Percentiles rank a stretch among this genome's conserved stretches.
Evolutionary conservation across 2,329 filamentous ascomycete species (phyloP).

Genomic region (Neopestalotiopsis rosae): DNA sequence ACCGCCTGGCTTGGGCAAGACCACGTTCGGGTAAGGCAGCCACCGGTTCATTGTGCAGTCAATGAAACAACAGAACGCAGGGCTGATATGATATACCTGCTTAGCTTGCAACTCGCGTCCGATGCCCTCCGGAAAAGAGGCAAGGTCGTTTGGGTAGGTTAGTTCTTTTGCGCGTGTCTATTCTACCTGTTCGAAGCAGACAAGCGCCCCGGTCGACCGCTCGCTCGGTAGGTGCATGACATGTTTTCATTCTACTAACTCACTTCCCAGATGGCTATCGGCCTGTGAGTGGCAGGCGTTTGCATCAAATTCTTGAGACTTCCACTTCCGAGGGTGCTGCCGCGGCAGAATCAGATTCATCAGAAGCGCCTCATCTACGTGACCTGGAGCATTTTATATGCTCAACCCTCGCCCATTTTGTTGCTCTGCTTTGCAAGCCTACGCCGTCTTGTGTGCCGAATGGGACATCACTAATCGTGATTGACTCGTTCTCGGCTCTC

Average conservation of each 20-base stretch:
- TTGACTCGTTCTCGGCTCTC: constrained; percentile 80
- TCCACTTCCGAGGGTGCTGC: constrained; percentile 16
- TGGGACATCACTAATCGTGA: constrained; percentile 70
- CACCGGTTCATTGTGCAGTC: not conserved
- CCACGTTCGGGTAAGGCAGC: constrained; percentile 69
- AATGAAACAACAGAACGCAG: not conserved
- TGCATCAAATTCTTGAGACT: constrained; percentile 34
- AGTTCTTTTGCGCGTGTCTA: constrained; percentile 37
- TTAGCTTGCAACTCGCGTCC: constrained; percentile 72
- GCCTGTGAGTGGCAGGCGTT: constrained; percentile 42
- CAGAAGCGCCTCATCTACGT: constrained; percentile 19
- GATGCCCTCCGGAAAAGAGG: constrained; percentile 65
- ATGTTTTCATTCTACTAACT: constrained; percentile 18
- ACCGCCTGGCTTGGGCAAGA: constrained; percentile 86
- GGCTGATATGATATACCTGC: constrained; percentile 8
- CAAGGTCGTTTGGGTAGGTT: constrained; percentile 84
- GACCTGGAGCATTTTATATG: constrained; percentile 51
- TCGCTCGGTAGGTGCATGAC: no score
- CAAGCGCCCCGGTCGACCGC: no score
- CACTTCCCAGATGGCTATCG: constrained; percentile 49
- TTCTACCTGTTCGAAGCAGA: not conserved
- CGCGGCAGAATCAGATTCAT: constrained; percentile 10
- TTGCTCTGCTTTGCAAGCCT: constrained; percentile 76
- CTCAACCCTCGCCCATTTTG: constrained; percentile 70
- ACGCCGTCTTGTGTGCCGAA: constrained; percentile 65